phyloP scores from a whole-genome alignment of 1,139 yeast species.

The Nakaseomyces delphensis region DNA sequence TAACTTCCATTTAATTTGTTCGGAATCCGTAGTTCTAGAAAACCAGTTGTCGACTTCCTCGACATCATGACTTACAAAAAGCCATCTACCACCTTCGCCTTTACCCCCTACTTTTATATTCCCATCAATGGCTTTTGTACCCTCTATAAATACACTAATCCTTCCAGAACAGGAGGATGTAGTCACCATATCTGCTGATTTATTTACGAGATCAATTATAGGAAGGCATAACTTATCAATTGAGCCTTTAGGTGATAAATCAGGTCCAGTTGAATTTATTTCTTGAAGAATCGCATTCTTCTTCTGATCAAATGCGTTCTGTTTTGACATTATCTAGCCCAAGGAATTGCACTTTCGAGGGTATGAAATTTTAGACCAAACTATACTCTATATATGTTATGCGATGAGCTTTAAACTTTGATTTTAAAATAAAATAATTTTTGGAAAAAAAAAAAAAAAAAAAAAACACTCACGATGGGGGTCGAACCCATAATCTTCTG shows the following conservation, averaged over 20 bases:
- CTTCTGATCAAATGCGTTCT: constrained; percentile 60
- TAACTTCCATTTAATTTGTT: neutral
- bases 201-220: constrained; percentile 56
- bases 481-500: constrained; percentile 59
- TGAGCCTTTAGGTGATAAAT: constrained; percentile 77
- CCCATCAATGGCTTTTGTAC: constrained; percentile 32
- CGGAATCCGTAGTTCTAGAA: constrained; percentile 15
- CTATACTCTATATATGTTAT: too few relatives aligned
- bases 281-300: constrained; percentile 50
- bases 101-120: constrained; percentile 60
- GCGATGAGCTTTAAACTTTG: constrained; percentile 3
- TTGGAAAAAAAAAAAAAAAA: constrained; percentile 5
- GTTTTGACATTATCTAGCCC: constrained; percentile 20
- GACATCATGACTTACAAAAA: constrained; percentile 68
- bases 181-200: constrained; percentile 61
- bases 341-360: too few relatives aligned
- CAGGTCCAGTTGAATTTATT: constrained; percentile 45
- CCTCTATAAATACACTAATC: constrained; percentile 72
- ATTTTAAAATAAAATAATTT: neutral
- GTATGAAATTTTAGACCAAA: too few relatives aligned
- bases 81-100: constrained; percentile 78
- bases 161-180: constrained; percentile 87
- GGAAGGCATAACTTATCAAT: constrained; percentile 68
- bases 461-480: constrained; percentile 49
- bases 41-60: constrained; percentile 47